A percentile compares a stretch with the other conserved stretches of the same genome.
Evolutionary conservation across 345 rosid species (phyloP).

Genomic region (Gossypioides kirkii): DNA sequence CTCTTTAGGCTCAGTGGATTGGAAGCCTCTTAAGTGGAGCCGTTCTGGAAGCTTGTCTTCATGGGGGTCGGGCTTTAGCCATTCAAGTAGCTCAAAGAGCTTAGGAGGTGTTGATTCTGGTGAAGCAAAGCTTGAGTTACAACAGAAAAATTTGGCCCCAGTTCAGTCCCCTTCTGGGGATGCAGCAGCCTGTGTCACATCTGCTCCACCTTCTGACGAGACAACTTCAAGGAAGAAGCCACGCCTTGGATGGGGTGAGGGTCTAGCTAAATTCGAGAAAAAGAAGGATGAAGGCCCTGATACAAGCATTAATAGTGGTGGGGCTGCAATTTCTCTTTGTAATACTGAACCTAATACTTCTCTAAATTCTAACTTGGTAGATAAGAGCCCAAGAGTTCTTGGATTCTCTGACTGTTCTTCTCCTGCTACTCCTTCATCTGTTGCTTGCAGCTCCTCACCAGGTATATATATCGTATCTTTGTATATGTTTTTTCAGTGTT

Average conservation of each 20-base stretch:
- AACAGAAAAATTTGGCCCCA: conserved; percentile 39
- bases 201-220: conserved; percentile 50
- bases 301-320: conserved; percentile 42
- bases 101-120: conserved; percentile 46
- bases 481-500: not conserved
- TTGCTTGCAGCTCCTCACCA: conserved; percentile 85
- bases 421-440: conserved; percentile 86
- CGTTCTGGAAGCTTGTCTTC: conserved; percentile 78
- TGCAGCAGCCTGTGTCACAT: conserved; percentile 50
- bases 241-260: conserved; percentile 97
- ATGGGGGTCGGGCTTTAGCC: conserved; percentile 64
- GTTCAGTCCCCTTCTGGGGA: conserved; percentile 63
- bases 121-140: conserved; percentile 52
- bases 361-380: conserved; percentile 39
- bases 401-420: conserved; percentile 65
- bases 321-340: conserved; percentile 20
- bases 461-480: conserved; percentile 31
- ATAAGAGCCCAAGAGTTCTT: conserved; percentile 54
- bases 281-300: conserved; percentile 75
- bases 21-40: conserved; percentile 73
- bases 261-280: conserved; percentile 92
- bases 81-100: conserved; percentile 37
- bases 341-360: conserved; percentile 42
- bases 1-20: conserved; percentile 41
- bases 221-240: conserved; percentile 72